These are phyloP conservation scores for Eucalyptus pauciflora DNA, from an alignment of 345 rosid species.

Conservation along the genomic window DNA sequence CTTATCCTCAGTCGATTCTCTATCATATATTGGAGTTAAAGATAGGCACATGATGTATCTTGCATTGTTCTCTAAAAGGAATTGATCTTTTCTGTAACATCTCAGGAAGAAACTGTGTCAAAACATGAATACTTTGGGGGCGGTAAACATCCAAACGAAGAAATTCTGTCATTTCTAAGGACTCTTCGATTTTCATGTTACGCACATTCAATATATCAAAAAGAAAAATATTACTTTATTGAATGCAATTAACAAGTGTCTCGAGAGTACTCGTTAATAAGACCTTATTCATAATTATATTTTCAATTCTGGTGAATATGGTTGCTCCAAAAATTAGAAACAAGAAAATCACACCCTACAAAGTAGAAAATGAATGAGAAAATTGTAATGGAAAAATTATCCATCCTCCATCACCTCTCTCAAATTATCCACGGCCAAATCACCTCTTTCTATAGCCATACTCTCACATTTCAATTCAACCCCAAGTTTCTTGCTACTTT, in stretches of 20 bases:
- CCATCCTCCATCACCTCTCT: not conserved
- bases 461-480: not conserved
- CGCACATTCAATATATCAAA: not conserved
- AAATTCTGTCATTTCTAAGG: not conserved
- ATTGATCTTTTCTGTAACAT: not conserved
- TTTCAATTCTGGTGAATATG: accelerated
- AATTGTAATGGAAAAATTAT: not conserved
- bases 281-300: accelerated
- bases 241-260: not conserved
- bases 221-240: not conserved
- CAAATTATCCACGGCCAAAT: not conserved
- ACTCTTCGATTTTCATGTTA: not conserved
- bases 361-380: not conserved
- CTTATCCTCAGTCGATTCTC: not conserved
- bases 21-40: not conserved
- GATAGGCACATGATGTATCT: not conserved
- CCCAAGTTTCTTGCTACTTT: not conserved
- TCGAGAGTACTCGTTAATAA: not conserved
- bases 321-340: not conserved
- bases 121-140: not conserved
- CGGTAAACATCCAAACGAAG: not conserved
- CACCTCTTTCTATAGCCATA: not conserved
- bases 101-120: not conserved
- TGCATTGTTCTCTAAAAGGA: not conserved
- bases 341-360: not conserved